Percentiles rank a stretch among this genome's conserved stretches.
Evolutionary conservation across 768 basidiomycete genomes (phyloP).

Genomic region (Agaricus blazei): DNA sequence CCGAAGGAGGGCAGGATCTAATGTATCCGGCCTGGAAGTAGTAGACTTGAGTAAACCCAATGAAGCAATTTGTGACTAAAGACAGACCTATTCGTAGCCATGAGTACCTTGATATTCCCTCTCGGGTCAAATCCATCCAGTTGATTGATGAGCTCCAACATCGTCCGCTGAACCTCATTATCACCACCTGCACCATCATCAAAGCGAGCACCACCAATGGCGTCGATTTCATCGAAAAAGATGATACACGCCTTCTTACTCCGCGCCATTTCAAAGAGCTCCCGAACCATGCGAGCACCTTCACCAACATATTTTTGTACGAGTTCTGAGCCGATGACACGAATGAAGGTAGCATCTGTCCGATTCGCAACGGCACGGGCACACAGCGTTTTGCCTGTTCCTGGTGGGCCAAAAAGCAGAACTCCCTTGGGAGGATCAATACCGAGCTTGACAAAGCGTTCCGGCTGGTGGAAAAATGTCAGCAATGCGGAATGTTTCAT

Average conservation of each 20-base stretch:
- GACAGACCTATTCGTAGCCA: constrained; percentile 93
- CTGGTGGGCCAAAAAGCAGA: constrained; percentile 90
- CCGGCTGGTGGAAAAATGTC: constrained; percentile 64
- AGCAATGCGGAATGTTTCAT: constrained; percentile 4
- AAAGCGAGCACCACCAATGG: constrained; percentile 95
- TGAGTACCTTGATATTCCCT: constrained; percentile 99
- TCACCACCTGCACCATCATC: constrained; percentile 99
- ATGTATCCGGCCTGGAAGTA: constrained; percentile 79
- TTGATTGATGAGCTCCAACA: constrained; percentile 99
- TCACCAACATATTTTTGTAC: constrained; percentile 99
- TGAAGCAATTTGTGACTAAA: not conserved
- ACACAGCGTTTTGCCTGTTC: constrained; percentile 98
- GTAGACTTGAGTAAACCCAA: constrained; percentile 1
- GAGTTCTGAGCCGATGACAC: constrained; percentile 97
- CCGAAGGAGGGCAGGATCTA: constrained; percentile 93
- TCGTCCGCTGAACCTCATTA: constrained; percentile 98
- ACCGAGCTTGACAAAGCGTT: constrained; percentile 95
- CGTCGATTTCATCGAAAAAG: constrained; percentile 99
- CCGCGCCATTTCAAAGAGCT: constrained; percentile 98
- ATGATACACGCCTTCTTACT: constrained; percentile 99
- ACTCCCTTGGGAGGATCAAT: constrained; percentile 99
- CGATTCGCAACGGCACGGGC: constrained; percentile 98
- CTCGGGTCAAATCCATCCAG: constrained; percentile 97
- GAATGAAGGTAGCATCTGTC: constrained; percentile 98
- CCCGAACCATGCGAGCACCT: constrained; percentile 97